Evolutionary conservation across 1,139 yeast species (phyloP).

Genomic region (Taphrina populina): DNA sequence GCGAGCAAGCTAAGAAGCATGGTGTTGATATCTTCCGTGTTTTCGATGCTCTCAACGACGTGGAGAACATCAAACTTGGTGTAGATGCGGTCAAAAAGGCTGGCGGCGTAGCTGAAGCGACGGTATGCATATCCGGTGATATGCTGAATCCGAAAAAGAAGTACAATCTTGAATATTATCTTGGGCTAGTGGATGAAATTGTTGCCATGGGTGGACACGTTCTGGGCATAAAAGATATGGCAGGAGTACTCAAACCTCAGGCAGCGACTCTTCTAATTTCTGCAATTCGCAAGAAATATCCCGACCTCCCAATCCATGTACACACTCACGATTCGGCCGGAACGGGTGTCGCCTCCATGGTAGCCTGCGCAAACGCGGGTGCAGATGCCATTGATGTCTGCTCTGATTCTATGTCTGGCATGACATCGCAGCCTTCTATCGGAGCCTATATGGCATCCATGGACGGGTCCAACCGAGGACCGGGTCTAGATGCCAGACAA

Average conservation of each 20-base stretch:
- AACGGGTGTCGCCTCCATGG: constrained; percentile 97
- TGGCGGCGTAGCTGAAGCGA: constrained; percentile 98
- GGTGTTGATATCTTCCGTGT: constrained; percentile 98
- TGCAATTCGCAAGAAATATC: constrained; percentile 78
- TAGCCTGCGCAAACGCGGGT: constrained; percentile 90
- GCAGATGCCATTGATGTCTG: constrained; percentile 99
- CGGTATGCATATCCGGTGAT: constrained; percentile 98
- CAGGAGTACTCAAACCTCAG: constrained; percentile 94
- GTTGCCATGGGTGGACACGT: constrained; percentile 95
- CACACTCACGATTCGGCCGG: constrained; percentile 99
- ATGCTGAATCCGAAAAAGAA: constrained; percentile 94
- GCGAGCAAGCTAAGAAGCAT: constrained; percentile 84
- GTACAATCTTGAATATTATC: constrained; percentile 87
- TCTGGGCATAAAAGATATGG: constrained; percentile 98
- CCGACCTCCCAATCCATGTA: constrained; percentile 93
- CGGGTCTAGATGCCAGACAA: constrained; percentile 65
- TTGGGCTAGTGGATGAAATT: constrained; percentile 75
- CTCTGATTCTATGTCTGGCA: constrained; percentile 91
- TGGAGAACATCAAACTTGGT: constrained; percentile 95
- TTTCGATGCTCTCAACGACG: constrained; percentile 93
- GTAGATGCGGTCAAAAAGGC: constrained; percentile 97
- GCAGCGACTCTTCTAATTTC: constrained; percentile 84
- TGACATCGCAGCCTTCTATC: constrained; percentile 97
- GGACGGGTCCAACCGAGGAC: constrained; percentile 72
- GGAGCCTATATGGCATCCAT: constrained; percentile 88